Base-by-base conservation (phyloP, 2,329 filamentous ascomycete species). In the Fusarium albidum region DNA sequence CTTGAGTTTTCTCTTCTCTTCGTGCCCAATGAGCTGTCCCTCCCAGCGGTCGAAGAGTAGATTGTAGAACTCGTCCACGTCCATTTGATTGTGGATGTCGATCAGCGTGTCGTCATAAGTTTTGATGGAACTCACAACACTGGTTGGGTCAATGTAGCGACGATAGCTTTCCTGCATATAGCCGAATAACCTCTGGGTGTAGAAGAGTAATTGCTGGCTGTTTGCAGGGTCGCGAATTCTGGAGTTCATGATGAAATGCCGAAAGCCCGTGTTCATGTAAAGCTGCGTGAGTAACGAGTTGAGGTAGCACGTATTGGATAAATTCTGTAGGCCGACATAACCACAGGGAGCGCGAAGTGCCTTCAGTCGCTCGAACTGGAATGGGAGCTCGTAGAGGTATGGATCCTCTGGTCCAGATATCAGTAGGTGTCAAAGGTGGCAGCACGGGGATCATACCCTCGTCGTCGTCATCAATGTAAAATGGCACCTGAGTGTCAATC, bases 31-130 rank as follows among this genome's bases (percentile, higher is more conserved):
- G 60, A 98, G 85, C 67, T 96, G 91, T 9, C 85, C 84, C 69
- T 99, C 96, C 84, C 92, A 92, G 21, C 92, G 85, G 71, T 96
- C 92, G 65, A 98, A 95, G 0, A 99, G 82, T 5, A 96, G 82
- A 67, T 95, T 96, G 77, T 96, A 98, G 70, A 98, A 99, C 70
- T 97, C 93, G 64, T 98, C 95, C 6, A 97, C 95, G 69, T 99
- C 95, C 91, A 99, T 98, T 72, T 99, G 95, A 53, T 90, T 86
- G 49, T 88, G 86, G 21, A 96, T 88, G 71, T 98, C 92, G 58
- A 99, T 96, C 13, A 84, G 81, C 3, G 86, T 82, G 52, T 92
- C 90, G 29, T 96, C 91, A 52, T 93, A 94, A 0, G 89, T 94
- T 64, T 86, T 88, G 66, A 98, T 91, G 33, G 86, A 88, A 28